Conservation (phyloP, 495 filamentous ascomycete genomes). For the Penicillium macrosclerotiorum region DNA sequence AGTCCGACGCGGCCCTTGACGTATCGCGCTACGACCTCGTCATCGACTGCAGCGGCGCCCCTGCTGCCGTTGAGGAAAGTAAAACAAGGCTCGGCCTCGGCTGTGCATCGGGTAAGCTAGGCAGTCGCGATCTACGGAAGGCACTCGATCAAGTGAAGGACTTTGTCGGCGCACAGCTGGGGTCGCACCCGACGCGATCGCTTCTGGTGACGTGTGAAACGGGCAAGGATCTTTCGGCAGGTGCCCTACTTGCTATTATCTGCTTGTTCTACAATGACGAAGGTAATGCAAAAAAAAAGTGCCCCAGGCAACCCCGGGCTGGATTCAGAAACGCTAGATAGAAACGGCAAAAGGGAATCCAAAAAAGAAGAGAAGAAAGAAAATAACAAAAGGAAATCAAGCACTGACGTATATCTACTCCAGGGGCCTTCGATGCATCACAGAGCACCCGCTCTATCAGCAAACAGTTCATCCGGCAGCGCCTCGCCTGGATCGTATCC, state of each 20-base stretch:
- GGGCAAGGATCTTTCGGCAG: constrained; percentile 64
- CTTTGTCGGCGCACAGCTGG: constrained; percentile 43
- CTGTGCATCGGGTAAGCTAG: constrained; percentile 64
- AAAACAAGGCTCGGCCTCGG: constrained; percentile 57
- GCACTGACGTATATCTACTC: too few relatives aligned
- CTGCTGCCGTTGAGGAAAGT: constrained; percentile 31
- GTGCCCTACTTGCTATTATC: constrained; percentile 59
- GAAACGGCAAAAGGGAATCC: constrained; percentile 15
- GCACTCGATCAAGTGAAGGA: constrained; percentile 53
- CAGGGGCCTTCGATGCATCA: constrained; percentile 32
- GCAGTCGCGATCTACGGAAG: constrained; percentile 69
- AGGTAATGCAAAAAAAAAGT: constrained; percentile 38
- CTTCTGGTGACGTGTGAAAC: constrained; percentile 59
- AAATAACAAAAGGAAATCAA: too few relatives aligned
- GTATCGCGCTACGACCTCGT: constrained; percentile 40
- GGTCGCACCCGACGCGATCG: constrained; percentile 25
- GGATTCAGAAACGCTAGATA: constrained; percentile 24
- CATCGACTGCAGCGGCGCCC: constrained; percentile 41
- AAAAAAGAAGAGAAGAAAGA: constrained; percentile 9
- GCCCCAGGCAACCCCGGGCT: neutral
- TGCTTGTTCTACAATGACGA: constrained; percentile 61
- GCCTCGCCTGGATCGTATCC: constrained; percentile 74
- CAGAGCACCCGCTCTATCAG: constrained; percentile 44
- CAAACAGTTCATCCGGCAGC: constrained; percentile 74
- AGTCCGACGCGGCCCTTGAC: constrained; percentile 12